A percentile compares a stretch with the other conserved stretches of the same genome.
Conservation (phyloP, 2,329 filamentous ascomycete genomes). For the Fusarium mundagurra region DNA sequence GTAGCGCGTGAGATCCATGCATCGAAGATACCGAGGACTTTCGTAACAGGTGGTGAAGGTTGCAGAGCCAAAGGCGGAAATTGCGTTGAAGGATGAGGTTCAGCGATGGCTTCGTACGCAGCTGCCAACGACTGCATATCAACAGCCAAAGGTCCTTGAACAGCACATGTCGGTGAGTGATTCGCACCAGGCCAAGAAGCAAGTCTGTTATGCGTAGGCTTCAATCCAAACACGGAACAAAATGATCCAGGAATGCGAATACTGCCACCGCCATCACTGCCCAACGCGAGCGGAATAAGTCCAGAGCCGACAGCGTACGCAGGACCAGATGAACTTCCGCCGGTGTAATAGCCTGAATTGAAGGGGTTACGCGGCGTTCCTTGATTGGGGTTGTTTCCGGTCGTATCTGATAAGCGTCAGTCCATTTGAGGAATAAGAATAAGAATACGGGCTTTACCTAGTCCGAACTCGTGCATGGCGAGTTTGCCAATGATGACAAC, state of each 20-base stretch:
- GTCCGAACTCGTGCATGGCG: conserved; percentile 80
- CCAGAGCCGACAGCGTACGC: conserved; percentile 76
- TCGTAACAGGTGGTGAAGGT: conserved; percentile 44
- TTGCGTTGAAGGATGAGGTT: conserved; percentile 67
- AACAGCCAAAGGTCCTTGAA: conserved; percentile 73
- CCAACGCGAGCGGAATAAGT: conserved; percentile 76
- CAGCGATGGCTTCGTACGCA: conserved; percentile 71
- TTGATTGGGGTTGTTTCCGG: conserved; percentile 76
- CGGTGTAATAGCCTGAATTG: conserved; percentile 77
- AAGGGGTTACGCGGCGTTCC: conserved; percentile 83
- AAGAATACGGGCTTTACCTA: conserved; percentile 57
- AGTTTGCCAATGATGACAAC: conserved; percentile 77
- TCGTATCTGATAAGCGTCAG: conserved; percentile 64
- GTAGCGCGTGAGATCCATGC: conserved; percentile 67
- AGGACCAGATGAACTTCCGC: conserved; percentile 79
- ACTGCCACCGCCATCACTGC: conserved; percentile 77
- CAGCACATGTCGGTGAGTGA: conserved; percentile 69
- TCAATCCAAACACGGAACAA: conserved; percentile 79
- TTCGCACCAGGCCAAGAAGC: conserved; percentile 69
- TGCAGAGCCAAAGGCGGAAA: conserved; percentile 58
- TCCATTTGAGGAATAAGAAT: not conserved
- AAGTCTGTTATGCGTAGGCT: conserved; percentile 74
- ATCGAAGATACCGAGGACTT: conserved; percentile 70
- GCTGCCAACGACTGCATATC: conserved; percentile 74
- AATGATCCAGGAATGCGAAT: conserved; percentile 78